phyloP scores from a whole-genome alignment of 129 eudicot species.

The Escallonia rubra region DNA sequence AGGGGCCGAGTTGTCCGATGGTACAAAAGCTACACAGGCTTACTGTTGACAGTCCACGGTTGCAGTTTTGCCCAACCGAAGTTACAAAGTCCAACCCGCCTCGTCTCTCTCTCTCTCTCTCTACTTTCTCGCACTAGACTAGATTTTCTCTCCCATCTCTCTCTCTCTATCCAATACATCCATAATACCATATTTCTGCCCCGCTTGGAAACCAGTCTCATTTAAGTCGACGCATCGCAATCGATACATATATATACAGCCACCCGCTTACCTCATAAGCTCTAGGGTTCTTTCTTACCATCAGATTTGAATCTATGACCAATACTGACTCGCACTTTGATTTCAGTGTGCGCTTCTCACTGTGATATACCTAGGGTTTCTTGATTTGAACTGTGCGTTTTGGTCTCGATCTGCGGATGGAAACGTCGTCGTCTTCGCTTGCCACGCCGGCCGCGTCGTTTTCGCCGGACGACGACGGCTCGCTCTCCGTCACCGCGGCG shows the following conservation, averaged over 20 bases:
- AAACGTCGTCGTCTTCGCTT: slow-evolving; percentile 6
- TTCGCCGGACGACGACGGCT: slow-evolving; percentile 47
- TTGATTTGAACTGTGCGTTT: neutral
- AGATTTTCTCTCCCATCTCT: neutral
- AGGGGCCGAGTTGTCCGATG: no score
- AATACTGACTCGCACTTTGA: neutral
- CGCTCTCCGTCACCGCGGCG: slow-evolving; percentile 45
- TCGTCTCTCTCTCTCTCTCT: no score
- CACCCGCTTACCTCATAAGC: neutral
- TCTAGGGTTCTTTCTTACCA: slow-evolving; percentile 4
- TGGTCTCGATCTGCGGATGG: slow-evolving; percentile 24
- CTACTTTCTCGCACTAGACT: no score
- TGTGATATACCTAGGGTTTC: slow-evolving; percentile 27
- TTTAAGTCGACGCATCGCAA: slow-evolving; percentile 4
- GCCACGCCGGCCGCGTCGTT: neutral
- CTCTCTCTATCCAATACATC: slow-evolving; percentile 4
- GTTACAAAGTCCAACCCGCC: no score
- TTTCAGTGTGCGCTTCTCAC: neutral
- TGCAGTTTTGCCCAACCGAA: no score
- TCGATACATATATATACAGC: neutral
- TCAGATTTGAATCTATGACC: neutral
- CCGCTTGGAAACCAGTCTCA: neutral
- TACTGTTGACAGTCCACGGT: no score
- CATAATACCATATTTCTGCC: neutral
- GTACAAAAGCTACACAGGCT: no score